Evolutionary conservation across 75 land plant species (phyloP), one percentile per base, ranked within the genome.

Genomic region (Sequoiadendron giganteum): DNA sequence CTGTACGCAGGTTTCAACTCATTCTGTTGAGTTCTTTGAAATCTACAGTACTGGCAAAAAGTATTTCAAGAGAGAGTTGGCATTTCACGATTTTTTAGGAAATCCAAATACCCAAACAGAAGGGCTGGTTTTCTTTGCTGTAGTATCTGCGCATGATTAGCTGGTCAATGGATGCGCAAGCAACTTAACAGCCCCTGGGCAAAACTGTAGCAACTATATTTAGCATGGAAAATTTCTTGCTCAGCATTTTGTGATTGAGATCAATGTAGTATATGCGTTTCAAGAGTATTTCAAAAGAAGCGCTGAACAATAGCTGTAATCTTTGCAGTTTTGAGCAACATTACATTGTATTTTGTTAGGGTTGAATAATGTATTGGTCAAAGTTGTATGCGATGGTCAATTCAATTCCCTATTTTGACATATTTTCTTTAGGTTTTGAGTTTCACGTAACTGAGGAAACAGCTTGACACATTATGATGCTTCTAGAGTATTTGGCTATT

Each of bases 401-500:
- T 11, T 30, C 13, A 7, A 3, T 30, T 83, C 25, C 36, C 18
- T 61, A 39, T 85, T 47, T 61, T 52, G 3, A 45, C 73, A 8
- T 79, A 13, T 65, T 61, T 38, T 86, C n/a, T 25, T 25, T 49
- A 87, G 70, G n/a, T 11, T 75, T 89, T 48, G 25, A 65, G 52
- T 75, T 87, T 73, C 10, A 55, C 48, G 56, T 89, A 78, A 87
- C 73, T 73, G 76, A 32, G 36, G 10, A 73, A 73, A 73, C 76
- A 32, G 36, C 36, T 73, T 48, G 13, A 11, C 76, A 32, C 72
- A 77, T 72, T 39, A 61, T 75, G 5, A 39, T 91, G 85, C 90
- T 90, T 88, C 85, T 87, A 90, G 89, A 36, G 89, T 92, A 93
- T 93, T 87, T 93, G 86, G 91, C 92, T 45, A 70, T 89, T 30